Evolutionary conservation across 31 red algal species (phyloP), one percentile per base, ranked within the genome.

Genomic region (Endocladia muricata): DNA sequence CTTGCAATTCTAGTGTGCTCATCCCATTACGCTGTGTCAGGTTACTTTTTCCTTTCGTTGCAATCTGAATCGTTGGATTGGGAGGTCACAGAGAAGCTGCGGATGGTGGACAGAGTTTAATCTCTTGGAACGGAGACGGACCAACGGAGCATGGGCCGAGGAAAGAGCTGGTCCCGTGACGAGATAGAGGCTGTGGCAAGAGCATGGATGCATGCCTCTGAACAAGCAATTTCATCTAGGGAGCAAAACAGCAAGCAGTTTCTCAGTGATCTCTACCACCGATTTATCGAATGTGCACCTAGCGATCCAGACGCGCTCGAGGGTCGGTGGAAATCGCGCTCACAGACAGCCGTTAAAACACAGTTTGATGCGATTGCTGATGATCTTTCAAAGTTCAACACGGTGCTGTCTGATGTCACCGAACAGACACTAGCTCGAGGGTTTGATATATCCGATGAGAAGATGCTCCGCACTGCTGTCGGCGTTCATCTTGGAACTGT

Each of bases 361-460:
- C 85, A 89, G 51, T 89, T 89, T 67, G 85, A 89, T 89, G 54
- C 85, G 38, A 89, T 89, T 39, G 54, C 52, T 33, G 85, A 89
- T 32, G 85, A 89, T 55, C 48, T 81, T 39, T 19, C 51, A 11
- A 89, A 75, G 26, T 89, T 89, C 67, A 89, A 89, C 42, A 32
- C 39, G 13, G 59, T 48, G 3, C 57, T 74, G 2, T 71, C 59
- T 69, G 60, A 60, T 58, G 70, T 89, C n/a, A 47, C 70, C 33
- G 60, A 80, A 28, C 59, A 73, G 5, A 66, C 85, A 1, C 33
- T 58, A 17, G 54, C 42, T 32, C 37, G 58, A 4, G 66, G 57
- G 33, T 39, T 89, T 40, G 49, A 72, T 5, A 54, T 61, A n/a
- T 34, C 61, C n/a, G 34, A 36, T 5, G 55, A 64, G 13, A 39